Evolutionary conservation across 1,139 yeast species (phyloP), one percentile per base, ranked within the genome.

Genomic region (Geotrichum histeridarum): DNA sequence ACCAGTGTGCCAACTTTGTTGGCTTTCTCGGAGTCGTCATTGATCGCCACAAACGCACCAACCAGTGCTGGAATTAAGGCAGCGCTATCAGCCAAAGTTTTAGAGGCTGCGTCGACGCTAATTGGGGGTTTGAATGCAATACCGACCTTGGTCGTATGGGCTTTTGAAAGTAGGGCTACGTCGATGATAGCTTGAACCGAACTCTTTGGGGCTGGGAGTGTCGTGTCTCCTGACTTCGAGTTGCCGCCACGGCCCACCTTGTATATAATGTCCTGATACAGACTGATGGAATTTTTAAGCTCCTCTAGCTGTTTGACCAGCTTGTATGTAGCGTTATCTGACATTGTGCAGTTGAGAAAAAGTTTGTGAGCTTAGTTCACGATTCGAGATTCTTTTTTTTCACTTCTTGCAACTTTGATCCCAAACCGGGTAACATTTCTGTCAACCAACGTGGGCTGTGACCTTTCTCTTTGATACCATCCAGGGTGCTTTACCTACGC

Each of bases 141-240:
- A 5, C 95, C 95, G 2, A 86, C 74, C 67, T 86, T 87, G 2
- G 95, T 87, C 1, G 85, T 76, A 66, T 86, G 91, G 1, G 95
- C 93, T 67, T 77, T 82, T n/a, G 84, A 73, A 45, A 88, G 71
- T 55, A 78, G 74, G 36, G 81, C 68, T 12, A 85, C 67, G 64
- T 87, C 88, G 9, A 66, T 67, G 31, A 86, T 84, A 12, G 72
- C 63, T 6, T 62, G 63, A 3, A 79, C 75, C 33, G 69, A 64
- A 8, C 81, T 73, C 63, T 22, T 65, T 50, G 12, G 48, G 4
- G 11, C 39, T 17, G 42, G 30, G 4, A 39, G 27, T n/a, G 31
- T 45, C 44, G 38, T 18, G 18, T 18, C 35, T 39, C 22, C 49
- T 31, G 31, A 38, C 39, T 22, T 35, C n/a, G 27, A 8, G n/a